Evolutionary conservation across 2,329 filamentous ascomycete species (phyloP).

Genomic region (Cladosporium cucumerinum): DNA sequence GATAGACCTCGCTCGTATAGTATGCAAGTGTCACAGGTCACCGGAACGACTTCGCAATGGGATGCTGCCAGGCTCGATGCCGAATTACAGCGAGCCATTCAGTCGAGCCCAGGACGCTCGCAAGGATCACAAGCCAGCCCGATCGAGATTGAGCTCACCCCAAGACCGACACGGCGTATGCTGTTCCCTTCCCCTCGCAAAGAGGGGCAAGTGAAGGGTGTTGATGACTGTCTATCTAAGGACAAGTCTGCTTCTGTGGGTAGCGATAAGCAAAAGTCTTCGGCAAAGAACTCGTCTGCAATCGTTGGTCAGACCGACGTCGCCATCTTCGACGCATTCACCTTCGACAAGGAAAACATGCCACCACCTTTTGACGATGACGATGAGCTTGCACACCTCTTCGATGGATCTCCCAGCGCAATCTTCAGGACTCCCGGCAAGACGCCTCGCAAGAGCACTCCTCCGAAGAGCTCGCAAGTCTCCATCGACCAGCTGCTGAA

Average conservation of each 20-base stretch:
- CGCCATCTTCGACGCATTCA: conserved; percentile 37
- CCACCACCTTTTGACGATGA: conserved; percentile 49
- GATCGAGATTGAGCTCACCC: conserved; percentile 53
- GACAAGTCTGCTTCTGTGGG: conserved; percentile 37
- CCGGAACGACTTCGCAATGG: conserved; percentile 33
- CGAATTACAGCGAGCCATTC: conserved; percentile 53
- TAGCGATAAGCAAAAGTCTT: not conserved
- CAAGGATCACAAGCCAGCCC: conserved; percentile 46
- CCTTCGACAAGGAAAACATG: conserved; percentile 58
- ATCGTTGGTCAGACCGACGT: conserved; percentile 21
- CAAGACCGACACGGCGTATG: conserved; percentile 64
- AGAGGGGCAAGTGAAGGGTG: conserved; percentile 58
- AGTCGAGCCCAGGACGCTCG: conserved; percentile 59
- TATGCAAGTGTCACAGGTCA: conserved; percentile 39
- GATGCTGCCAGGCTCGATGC: conserved; percentile 28
- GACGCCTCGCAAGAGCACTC: conserved; percentile 56
- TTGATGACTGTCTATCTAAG: conserved; percentile 47
- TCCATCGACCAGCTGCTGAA: conserved; percentile 42
- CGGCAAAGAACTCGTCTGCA: conserved; percentile 8
- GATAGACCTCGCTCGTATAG: conserved; percentile 48
- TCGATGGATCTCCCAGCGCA: conserved; percentile 59
- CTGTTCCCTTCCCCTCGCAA: conserved; percentile 75
- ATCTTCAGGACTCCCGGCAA: conserved; percentile 50
- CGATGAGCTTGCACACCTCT: conserved; percentile 57
- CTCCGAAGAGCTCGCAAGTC: conserved; percentile 46